These are phyloP conservation scores for Oryza rufipogon DNA, from an alignment of 176 grass and related monocot genomes.

Conservation along the genomic window DNA sequence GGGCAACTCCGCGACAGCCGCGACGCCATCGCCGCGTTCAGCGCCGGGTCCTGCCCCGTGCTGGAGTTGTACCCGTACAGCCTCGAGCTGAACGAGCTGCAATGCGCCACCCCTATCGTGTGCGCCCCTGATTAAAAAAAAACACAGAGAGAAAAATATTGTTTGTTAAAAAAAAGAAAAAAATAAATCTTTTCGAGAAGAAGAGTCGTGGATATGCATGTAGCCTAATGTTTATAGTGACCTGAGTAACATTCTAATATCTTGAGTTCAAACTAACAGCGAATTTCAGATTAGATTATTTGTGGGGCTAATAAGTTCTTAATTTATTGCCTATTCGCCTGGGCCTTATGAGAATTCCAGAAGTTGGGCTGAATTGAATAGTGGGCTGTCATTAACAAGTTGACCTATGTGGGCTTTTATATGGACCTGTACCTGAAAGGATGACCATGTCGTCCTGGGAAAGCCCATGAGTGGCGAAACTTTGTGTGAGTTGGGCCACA, in stretches of 20 bases:
- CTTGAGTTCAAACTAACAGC: no score
- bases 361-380: background rate
- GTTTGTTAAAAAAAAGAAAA: no score
- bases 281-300: no score
- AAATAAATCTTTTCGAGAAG: no score
- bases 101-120: constrained; percentile 59
- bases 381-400: background rate
- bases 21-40: constrained; percentile 45
- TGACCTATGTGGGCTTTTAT: background rate
- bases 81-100: constrained; percentile 59
- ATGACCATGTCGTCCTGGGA: constrained; percentile 71
- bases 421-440: constrained; percentile 50
- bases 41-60: constrained; percentile 34
- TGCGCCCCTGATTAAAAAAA: constrained; percentile 46
- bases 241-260: no score
- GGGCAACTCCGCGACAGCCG: constrained; percentile 42
- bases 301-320: no score
- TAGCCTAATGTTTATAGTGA: no score
- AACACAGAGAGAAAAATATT: no score
- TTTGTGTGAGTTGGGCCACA: constrained; percentile 34
- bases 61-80: constrained; percentile 47
- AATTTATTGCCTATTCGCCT: no score
- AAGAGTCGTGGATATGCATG: no score
- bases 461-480: constrained; percentile 53
- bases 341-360: no score